These are phyloP conservation scores for Leptosphaerulina australis DNA, from an alignment of 2,329 filamentous ascomycete genomes.

Conservation along the genomic window DNA sequence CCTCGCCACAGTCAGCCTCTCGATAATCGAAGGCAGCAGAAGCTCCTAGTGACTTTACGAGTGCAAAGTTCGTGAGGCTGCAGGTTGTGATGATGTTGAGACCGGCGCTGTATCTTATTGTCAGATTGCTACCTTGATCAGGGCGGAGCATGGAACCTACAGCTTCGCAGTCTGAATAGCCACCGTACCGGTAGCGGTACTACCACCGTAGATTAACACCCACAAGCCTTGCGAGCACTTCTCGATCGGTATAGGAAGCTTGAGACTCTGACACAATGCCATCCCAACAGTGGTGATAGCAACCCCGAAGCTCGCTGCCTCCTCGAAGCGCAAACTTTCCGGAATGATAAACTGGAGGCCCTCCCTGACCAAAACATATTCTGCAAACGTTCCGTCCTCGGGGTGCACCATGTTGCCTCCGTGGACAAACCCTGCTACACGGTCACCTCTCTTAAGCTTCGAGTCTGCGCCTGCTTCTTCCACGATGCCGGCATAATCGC, in stretches of 20 bases:
- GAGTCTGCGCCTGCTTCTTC: constrained; percentile 53
- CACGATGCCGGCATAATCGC: constrained; percentile 58
- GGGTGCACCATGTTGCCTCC: constrained; percentile 39
- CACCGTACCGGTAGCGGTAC: constrained; percentile 54
- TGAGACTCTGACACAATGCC: constrained; percentile 48
- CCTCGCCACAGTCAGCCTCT: not conserved
- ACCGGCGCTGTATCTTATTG: not conserved
- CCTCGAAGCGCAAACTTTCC: constrained; percentile 54
- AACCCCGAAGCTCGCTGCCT: constrained; percentile 57
- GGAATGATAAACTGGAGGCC: constrained; percentile 56
- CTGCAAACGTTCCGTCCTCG: constrained; percentile 56
- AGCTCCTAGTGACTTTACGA: not conserved
- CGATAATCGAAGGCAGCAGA: not conserved
- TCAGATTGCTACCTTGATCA: too few relatives aligned
- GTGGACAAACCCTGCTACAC: constrained; percentile 57
- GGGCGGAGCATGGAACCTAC: constrained; percentile 7
- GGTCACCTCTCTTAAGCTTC: constrained; percentile 56
- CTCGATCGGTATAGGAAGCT: constrained; percentile 51
- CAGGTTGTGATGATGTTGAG: not conserved
- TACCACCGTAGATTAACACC: constrained; percentile 57
- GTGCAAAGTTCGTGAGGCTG: not conserved
- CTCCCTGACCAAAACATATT: constrained; percentile 58
- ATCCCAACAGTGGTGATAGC: constrained; percentile 58
- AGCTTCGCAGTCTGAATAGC: constrained; percentile 57
- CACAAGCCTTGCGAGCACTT: constrained; percentile 41